Evolutionary conservation across 2,329 filamentous ascomycete species (phyloP).

Genomic region (Penicillium verrucosum): DNA sequence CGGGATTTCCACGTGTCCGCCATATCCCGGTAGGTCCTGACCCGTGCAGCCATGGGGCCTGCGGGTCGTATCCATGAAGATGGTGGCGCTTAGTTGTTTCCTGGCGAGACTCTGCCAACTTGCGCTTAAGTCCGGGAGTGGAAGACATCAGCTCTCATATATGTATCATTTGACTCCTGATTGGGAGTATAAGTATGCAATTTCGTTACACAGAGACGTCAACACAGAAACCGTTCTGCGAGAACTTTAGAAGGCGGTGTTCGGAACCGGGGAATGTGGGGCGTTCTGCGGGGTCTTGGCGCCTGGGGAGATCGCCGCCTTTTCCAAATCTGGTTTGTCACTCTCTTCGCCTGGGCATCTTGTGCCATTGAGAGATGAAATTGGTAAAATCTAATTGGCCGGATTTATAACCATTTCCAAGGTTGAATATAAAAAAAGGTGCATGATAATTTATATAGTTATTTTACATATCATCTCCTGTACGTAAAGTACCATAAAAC

Average conservation of each 20-base stretch:
- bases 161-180: slow-evolving; percentile 1
- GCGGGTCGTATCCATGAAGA: slow-evolving; percentile 29
- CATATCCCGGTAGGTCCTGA: slow-evolving; percentile 25
- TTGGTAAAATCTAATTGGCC: background rate
- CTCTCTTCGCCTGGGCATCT: background rate
- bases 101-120: slow-evolving; percentile 20
- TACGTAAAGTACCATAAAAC: background rate
- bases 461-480: background rate
- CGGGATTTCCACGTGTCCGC: slow-evolving; percentile 29
- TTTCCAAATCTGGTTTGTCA: background rate
- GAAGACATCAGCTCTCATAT: slow-evolving; percentile 18
- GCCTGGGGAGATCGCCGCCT: background rate
- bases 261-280: slow-evolving; percentile 24
- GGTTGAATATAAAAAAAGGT: background rate
- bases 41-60: slow-evolving; percentile 32
- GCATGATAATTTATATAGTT: background rate
- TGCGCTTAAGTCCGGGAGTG: slow-evolving; percentile 27
- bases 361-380: background rate
- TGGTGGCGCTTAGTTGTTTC: slow-evolving; percentile 25
- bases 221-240: background rate
- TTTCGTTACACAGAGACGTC: background rate
- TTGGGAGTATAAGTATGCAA: background rate
- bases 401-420: background rate
- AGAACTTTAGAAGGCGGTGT: slow-evolving; percentile 23
- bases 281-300: slow-evolving; percentile 14